A percentile compares a stretch with the other conserved stretches of the same genome.
Evolutionary conservation across 306 rosid genomes (phyloP).

Genomic region (Vigna trinervia): DNA sequence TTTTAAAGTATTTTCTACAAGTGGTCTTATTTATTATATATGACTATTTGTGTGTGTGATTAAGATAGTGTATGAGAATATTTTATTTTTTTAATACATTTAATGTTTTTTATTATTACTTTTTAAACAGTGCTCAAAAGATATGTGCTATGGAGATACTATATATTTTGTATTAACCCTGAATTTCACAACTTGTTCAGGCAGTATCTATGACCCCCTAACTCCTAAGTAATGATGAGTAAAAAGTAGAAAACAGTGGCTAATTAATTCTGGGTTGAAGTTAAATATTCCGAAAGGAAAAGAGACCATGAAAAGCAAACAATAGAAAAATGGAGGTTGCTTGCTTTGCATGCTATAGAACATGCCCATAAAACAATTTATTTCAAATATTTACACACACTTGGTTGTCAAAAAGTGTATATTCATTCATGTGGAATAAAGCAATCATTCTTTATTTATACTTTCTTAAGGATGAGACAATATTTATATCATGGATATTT

Average conservation of each 20-base stretch:
- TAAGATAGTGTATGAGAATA: no score
- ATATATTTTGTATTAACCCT: conserved; percentile 21
- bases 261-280: conserved; percentile 23
- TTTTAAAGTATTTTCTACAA: no score
- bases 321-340: conserved; percentile 33
- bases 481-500: no score
- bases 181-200: conserved; percentile 41
- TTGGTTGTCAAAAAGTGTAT: background rate
- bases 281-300: conserved; percentile 29
- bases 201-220: background rate
- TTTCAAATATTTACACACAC: conserved; percentile 16
- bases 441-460: background rate
- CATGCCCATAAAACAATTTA: background rate
- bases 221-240: conserved; percentile 31
- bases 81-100: background rate
- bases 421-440: background rate
- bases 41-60: no score
- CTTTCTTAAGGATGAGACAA: background rate
- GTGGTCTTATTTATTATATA: no score
- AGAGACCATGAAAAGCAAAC: conserved; percentile 8
- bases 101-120: background rate
- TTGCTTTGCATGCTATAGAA: conserved; percentile 34
- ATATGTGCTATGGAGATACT: background rate
- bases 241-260: conserved; percentile 1
- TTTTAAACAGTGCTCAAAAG: background rate